Evolutionary conservation across 441 rosid genomes (phyloP), one percentile per base, ranked within the genome.

Genomic region (Jatropha multifida): DNA sequence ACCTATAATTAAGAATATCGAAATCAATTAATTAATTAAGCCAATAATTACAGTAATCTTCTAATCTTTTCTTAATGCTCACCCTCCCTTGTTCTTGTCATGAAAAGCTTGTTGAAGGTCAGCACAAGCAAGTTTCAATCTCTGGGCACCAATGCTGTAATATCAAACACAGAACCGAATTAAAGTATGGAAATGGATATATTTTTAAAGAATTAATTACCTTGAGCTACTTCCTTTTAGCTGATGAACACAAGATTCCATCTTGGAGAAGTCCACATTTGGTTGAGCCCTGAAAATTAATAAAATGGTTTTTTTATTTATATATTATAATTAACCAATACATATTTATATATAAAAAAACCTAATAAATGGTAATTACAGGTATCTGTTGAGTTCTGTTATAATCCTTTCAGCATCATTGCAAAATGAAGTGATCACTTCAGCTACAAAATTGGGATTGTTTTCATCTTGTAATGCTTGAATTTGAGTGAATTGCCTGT

Each of bases 171-270:
- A 18, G 27, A 1, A 69, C 32, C 32, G 1, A 32, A 32, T 32
- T 32, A 32, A 18, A 52, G 13, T 11, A 48, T 48, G 23, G 23
- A 23, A 23, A 23, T 23, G 23, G 23, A 23, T 23, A 23, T 23
- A 23, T 23, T 23, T 23, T 20, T 56, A 27, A 62, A 13, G 17
- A 65, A 20, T 42, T n/a, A 41, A 14, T 27, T 65, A 85, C 88
- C 86, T 78, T 68, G 85, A 78, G 71, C 83, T 78, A 40, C 85
- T 83, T 69, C 85, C 88, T 69, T 74, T 81, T 1, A 86, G 79
- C 74, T 78, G 83, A 79, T 81, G 83, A 80, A 80, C 78, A 52
- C 9, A 74, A 55, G 80, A 64, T 62, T 78, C 80, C 81, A 80
- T 11, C 68, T 66, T 72, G 63, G 65, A 46, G 42, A 74, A 83